Conservation (phyloP, 495 filamentous ascomycete genomes). For the Annulohypoxylon stygium region DNA sequence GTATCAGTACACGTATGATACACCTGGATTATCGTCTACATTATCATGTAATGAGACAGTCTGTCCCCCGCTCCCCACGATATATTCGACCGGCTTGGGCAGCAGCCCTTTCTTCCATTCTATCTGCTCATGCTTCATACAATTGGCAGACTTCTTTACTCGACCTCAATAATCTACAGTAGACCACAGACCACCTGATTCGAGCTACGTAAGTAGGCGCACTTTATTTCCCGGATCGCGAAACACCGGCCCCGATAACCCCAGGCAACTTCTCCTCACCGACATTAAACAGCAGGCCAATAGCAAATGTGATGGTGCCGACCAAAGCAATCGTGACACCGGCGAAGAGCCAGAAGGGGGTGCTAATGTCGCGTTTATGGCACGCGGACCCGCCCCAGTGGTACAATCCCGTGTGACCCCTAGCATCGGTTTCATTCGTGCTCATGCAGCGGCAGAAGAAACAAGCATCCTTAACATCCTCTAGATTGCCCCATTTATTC, state of each 20-base stretch:
- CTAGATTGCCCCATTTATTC: slow-evolving; percentile 65
- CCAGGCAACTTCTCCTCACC: slow-evolving; percentile 84
- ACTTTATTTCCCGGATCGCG: slow-evolving; percentile 62
- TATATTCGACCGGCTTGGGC: neutral
- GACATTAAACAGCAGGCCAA: slow-evolving; percentile 82
- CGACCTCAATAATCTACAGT: neutral
- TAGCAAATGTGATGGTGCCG: slow-evolving; percentile 70
- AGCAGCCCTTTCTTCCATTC: slow-evolving; percentile 1
- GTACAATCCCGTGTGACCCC: slow-evolving; percentile 51
- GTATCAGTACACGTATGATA: slow-evolving; percentile 50
- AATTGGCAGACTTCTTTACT: slow-evolving; percentile 3
- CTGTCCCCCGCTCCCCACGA: neutral
- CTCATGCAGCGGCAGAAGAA: slow-evolving; percentile 80
- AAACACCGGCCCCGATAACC: slow-evolving; percentile 89
- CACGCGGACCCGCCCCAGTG: slow-evolving; percentile 88
- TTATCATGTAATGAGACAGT: slow-evolving; percentile 15
- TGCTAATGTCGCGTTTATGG: slow-evolving; percentile 91
- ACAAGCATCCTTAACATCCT: slow-evolving; percentile 64
- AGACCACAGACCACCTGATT: neutral
- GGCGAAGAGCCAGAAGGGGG: slow-evolving; percentile 85
- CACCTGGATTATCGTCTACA: slow-evolving; percentile 33
- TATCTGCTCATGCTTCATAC: neutral
- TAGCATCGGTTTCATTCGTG: slow-evolving; percentile 59
- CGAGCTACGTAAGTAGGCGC: neutral
- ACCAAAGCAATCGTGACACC: slow-evolving; percentile 75